Base-by-base conservation (phyloP, 176 grass and related monocot genomes). In the Tillandsia leiboldiana region DNA sequence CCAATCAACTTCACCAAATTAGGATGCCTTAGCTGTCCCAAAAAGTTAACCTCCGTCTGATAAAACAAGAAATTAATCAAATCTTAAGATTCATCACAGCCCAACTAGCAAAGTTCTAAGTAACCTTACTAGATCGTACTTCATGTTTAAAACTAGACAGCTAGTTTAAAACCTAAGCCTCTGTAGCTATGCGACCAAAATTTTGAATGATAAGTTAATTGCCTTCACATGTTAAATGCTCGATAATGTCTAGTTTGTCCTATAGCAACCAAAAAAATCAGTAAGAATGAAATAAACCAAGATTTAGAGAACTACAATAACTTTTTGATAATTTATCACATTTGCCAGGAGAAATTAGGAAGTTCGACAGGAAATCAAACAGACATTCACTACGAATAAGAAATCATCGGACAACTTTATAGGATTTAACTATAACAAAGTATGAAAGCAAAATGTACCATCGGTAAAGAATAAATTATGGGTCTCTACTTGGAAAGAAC, bases 1-100 rank as follows among this genome's bases (percentile, higher is more conserved):
- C 94, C 94, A 13, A 99, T 93, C 78, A 99, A 90, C 69, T 99
- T 99, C 17, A 99, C 94, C 65, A 99, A 75, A 90, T 99, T 99
- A 71, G 87, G 90, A 93, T 99, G 94, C 82, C 90, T 87, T 67
- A 99, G 73, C 51, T 99, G 94, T 63, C 94, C 94, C 82, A 99
- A 78, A 79, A 93, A 99, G 42, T 86, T 93, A 79, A 99, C 89
- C 57, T 99, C 94, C 0, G 94, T 99, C 94, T 99, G 79, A 15
- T 51, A 69, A 86, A 57, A 72, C 77, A 73, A 71, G 11, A 77
- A 12, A 70, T 65, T 12, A 86, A 12, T 63, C 20, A 51, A 26
- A n/a, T 47, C 7, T 50, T 33, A 70, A 50, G 70, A 62, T 42
- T n/a, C 63, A 70, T 47, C 62, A 79, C 28, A 28, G 51, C 15